Percentiles rank a stretch among this genome's conserved stretches.
These are phyloP conservation scores for Yamadazyma dushanensis DNA, from an alignment of 1,139 yeast species.

Conservation along the genomic window DNA sequence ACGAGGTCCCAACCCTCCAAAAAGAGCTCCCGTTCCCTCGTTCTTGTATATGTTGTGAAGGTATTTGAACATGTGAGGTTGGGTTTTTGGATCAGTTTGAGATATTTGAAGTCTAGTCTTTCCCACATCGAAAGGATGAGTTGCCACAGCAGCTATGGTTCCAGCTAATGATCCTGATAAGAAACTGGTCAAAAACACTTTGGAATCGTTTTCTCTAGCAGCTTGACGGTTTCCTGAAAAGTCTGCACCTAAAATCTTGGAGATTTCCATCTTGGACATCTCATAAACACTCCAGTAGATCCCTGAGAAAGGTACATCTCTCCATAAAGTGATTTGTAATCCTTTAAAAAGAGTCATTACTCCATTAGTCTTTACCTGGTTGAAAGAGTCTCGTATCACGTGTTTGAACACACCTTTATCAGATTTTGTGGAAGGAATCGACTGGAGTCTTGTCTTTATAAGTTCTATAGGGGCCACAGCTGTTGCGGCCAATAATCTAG, in stretches of 20 bases:
- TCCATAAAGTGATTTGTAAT: constrained; percentile 82
- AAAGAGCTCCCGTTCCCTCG: constrained; percentile 79
- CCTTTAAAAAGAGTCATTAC: constrained; percentile 75
- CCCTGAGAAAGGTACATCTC: constrained; percentile 97
- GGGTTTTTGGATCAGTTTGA: constrained; percentile 25
- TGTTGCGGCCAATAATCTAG: constrained; percentile 83
- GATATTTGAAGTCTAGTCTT: constrained; percentile 85
- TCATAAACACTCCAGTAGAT: constrained; percentile 93
- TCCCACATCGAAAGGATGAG: constrained; percentile 97
- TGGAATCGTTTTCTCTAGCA: constrained; percentile 39
- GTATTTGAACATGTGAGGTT: constrained; percentile 60
- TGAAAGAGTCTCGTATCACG: constrained; percentile 56
- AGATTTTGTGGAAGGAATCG: constrained; percentile 55
- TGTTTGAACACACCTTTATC: constrained; percentile 44
- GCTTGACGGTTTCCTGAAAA: constrained; percentile 14
- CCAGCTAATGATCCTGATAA: constrained; percentile 87
- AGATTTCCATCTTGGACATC: constrained; percentile 28
- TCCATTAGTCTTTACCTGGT: constrained; percentile 60
- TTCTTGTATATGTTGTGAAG: constrained; percentile 58
- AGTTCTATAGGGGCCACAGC: constrained; percentile 86
- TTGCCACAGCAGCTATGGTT: constrained; percentile 75
- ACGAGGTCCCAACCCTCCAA: constrained; percentile 83
- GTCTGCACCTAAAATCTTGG: constrained; percentile 25
- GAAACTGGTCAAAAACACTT: constrained; percentile 71
- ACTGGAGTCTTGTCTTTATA: constrained; percentile 83